Base-by-base conservation (phyloP, 768 basidiomycete species). In the Leccinum longicurvipes region DNA sequence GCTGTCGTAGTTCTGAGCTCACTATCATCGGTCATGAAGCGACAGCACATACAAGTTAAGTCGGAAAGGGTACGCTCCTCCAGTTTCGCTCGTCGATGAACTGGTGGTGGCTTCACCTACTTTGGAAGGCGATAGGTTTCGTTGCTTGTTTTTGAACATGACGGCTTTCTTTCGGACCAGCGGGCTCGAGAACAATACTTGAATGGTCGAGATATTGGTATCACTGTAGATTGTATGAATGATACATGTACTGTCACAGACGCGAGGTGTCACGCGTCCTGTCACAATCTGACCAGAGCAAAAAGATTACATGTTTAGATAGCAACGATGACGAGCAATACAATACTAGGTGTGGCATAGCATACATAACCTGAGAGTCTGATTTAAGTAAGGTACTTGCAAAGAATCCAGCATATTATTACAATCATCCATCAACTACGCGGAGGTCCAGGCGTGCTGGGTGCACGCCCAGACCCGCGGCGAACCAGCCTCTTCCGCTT, bases 11-110 rank as follows among this genome's bases (percentile, higher is more conserved):
- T 15, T 25, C 27, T 68, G 10, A 68, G 53, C 47, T 27, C 19
- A 32, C 21, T 14, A 36, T 46, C 24, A 25, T 8, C 4, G 17
- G 47, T 45, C 21, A 54, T 49, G 32, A n/a, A 34, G 31, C 19
- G 28, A 32, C 49, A 23, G 42, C 41, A 74, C 80, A 56, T 65
- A 94, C 93, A 96, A 92, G 76, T 89, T 95, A 25, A 94, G 78
- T 46, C 85, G 75, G 69, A 81, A 75, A 2, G 86, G 86, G 66
- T 91, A 90, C 56, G 70, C 12, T 19, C 28, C 28, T 29, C 28
- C 28, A 36, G n/a, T 9, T 17, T 19, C 53, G n/a, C 17, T 41
- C 19, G 28, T 27, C 9, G 27, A 47, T 32, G 14, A 9, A 32
- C n/a, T 50, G n/a, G 21, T 6, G 4, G 31, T n/a, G 6, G 3